Base-by-base conservation (phyloP, 208 protist genomes). In the Endotrypanum monterogeii region DNA sequence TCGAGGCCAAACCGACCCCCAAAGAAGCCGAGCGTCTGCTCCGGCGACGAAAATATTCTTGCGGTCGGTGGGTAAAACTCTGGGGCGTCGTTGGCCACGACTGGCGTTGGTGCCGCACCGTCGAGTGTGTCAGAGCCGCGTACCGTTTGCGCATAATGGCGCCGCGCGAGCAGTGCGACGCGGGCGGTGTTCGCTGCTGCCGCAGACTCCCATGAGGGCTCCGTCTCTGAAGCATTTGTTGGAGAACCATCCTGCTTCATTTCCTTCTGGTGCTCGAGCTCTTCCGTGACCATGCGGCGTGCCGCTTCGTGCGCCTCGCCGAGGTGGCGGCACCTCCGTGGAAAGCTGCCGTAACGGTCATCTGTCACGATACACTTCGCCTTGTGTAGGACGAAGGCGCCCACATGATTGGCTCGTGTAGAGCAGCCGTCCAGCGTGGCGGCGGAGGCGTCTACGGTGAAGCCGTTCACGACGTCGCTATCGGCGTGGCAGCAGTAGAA, bases 401-500 rank as follows among this genome's bases (percentile, higher is more conserved):
- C 88, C 28, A 95, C 91, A 74, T 92, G 91, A 50, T 87, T 85
- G 39, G 85, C 86, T 20, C 57, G 25, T 7, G 87, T 84, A 30
- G 85, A 89, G 73, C 91, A 92, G 69, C 88, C 88, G 66, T 91
- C 82, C 70, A 95, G 76, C 2, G 83, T 93, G 25, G 83, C 87
- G 32, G 80, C 74, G 16, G 88, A 93, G 46, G 87, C 88, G 77
- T 93, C 91, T 46, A 95, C 78, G 5, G 91, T 95, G 78, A 87
- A 95, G 51, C 91, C 88, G 78, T 95, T 93, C 41, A 95, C 83
- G 28, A 91, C 87, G 63, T 92, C 70, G n/a, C n/a, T n/a, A 14
- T 82, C 73, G 3, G 87, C 77, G 80, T 90, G 89, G 73, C 91
- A 96, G 52, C 73, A 76, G 50, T 88, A 87, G 66, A 96, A 76